Base-by-base conservation (phyloP, 257 asterid species). In the Rhazya stricta region DNA sequence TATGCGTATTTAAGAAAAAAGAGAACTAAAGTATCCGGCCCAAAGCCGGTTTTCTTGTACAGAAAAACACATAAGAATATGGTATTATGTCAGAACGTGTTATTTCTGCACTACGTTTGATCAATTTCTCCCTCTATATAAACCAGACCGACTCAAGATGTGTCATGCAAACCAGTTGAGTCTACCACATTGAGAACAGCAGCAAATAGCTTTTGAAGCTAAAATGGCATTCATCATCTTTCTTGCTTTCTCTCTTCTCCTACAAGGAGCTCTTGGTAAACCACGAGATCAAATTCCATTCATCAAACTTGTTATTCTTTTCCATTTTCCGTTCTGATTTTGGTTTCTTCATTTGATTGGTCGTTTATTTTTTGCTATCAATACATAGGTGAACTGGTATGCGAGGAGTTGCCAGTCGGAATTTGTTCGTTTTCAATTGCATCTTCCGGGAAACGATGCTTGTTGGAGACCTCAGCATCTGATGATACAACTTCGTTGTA, bases 381-480 rank as follows among this genome's bases (percentile, higher is more conserved):
- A 23, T 39, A 8, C 18, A 27, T 80, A 88, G 96, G 87, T 30
- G 89, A 79, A 69, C 80, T 91, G 15, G 65, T 83, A n/a, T 91
- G 96, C 41, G 96, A 89, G 82, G 79, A 84, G 0, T 82, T 91
- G 88, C 86, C 92, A 0, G 72, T 48, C 15, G 79, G 81, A n/a
- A 74, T 78, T 18, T 91, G 94, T 67, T 73, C 90, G 1, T 91
- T 89, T 46, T 86, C 96, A 3, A 78, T 91, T 3, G 81, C 96
- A 10, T 76, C 97, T 9, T 84, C 94, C 1, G 94, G 90, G 37
- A 88, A 89, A 83, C 70, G 97, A 69, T 89, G 97, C 74, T 82
- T 85, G 80, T 81, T 89, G 36, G 97, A 91, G 73, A 89, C 84
- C 19, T 83, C 34, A 73, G 76, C 45, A 79, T 79, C 74, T 8